A percentile compares a stretch with the other conserved stretches of the same genome.
Conservation (phyloP, 306 rosid genomes). For the Trifolium pratense region DNA sequence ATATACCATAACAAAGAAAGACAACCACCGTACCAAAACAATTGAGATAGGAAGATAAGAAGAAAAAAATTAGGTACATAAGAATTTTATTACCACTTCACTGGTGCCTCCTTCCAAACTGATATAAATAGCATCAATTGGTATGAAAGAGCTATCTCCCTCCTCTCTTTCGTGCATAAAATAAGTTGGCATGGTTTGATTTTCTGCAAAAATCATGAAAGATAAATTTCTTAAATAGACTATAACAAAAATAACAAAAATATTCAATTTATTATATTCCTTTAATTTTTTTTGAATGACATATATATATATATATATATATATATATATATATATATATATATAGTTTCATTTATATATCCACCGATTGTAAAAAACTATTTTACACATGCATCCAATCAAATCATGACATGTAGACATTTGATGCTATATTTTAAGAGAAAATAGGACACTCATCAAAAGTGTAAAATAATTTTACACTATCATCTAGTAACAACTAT, state of each 20-base stretch:
- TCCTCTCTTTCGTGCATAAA: neutral
- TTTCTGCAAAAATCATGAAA: conserved; percentile 53
- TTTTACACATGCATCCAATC: too few relatives aligned
- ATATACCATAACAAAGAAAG: neutral
- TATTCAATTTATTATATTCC: neutral
- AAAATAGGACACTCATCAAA: too few relatives aligned
- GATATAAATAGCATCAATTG: conserved; percentile 46
- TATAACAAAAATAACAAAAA: neutral
- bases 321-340: too few relatives aligned
- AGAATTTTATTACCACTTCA: conserved; percentile 56
- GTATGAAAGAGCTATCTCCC: neutral
- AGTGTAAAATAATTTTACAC: too few relatives aligned
- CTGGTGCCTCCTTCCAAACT: conserved; percentile 56
- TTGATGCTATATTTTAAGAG: too few relatives aligned
- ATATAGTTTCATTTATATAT: too few relatives aligned
- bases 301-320: too few relatives aligned
- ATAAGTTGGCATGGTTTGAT: conserved; percentile 15
- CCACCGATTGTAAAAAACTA: too few relatives aligned
- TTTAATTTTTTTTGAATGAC: too few relatives aligned
- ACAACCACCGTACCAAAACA: neutral
- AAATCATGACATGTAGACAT: too few relatives aligned
- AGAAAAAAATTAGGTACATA: too few relatives aligned
- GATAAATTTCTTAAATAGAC: neutral
- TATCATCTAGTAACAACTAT: too few relatives aligned
- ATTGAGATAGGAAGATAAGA: neutral